Evolutionary conservation across 192 early-diverging fungal species (phyloP), one percentile per base, ranked within the genome.

Genomic region (Backusella liffmaniae): DNA sequence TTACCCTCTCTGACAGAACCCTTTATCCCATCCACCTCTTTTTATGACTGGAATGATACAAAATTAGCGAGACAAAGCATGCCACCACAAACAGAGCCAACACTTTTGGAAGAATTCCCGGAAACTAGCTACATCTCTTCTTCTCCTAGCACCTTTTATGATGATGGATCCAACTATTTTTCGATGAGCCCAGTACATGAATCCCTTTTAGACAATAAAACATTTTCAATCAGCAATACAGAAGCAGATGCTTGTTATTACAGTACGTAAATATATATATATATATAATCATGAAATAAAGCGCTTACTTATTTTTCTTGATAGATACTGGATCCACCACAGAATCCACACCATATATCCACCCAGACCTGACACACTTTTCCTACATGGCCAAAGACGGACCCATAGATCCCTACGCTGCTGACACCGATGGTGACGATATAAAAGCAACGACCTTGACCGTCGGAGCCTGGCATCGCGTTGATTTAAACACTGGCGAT

Each of bases 381-480:
- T n/a, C 7, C n/a, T 56, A n/a, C 2, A n/a, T 56, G 21, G 1
- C 6, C 2, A 23, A 56, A 56, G 53, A 56, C 8, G 21, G n/a
- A 23, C 2, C 53, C 9, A 21, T 56, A 0, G 53, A 26, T 10
- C n/a, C 53, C 7, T 56, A 23, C 23, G 7, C 18, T 56, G 21
- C n/a, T 10, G n/a, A 56, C 9, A 3, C 53, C 18, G 53, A 56
- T 21, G 21, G 8, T 23, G 7, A 26, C 0, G 5, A 72, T 84
- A 59, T 85, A 72, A 66, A 86, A 85, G 68, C 84, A 3, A 29
- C 69, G 3, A 62, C 88, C 9, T 74, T 91, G n/a, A 84, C 83
- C 0, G 86, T 91, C 18, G 88, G 88, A 66, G 81, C 86, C 18
- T 91, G 90, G 90, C 85, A 86, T 70, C 82, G 90, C 44, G 84